A percentile compares a stretch with the other conserved stretches of the same genome.
phyloP scores from a whole-genome alignment of 202 grass and related monocot genomes.

The Brachypodium distachyon region DNA sequence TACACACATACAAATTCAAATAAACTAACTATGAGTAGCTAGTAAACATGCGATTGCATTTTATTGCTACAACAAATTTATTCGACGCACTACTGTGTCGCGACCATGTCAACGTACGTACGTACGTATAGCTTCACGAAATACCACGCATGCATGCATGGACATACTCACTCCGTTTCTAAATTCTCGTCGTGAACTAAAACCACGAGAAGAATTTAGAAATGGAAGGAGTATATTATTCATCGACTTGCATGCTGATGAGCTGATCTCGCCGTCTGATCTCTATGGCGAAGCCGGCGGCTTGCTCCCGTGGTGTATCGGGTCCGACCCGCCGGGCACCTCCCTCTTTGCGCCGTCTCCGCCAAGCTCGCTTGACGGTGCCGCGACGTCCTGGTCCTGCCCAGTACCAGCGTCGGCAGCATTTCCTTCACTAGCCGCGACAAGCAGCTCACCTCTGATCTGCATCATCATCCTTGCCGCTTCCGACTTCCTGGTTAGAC shows the following conservation, averaged over 20 bases:
- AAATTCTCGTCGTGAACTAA: no score
- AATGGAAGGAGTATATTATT: neutral
- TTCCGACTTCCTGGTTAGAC: neutral
- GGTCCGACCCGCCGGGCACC: conserved; percentile 25
- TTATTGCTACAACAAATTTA: neutral
- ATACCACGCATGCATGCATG: neutral
- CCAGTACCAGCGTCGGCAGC: neutral
- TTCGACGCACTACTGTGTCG: neutral
- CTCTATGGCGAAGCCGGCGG: conserved; percentile 1
- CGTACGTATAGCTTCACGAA: neutral
- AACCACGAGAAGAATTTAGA: no score
- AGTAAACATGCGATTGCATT: neutral
- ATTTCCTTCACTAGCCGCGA: neutral
- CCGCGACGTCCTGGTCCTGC: neutral
- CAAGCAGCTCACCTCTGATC: conserved; percentile 2
- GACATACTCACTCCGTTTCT: neutral
- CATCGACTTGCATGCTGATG: neutral
- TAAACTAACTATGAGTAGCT: no score
- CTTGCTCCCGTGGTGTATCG: conserved; percentile 5
- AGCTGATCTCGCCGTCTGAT: neutral
- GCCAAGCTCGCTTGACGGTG: neutral
- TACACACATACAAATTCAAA: neutral
- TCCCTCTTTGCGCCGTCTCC: neutral
- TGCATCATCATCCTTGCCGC: neutral
- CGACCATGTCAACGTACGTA: neutral